Evolutionary conservation across 495 filamentous ascomycete species (phyloP), one percentile per base, ranked within the genome.

Genomic region (Aspergillus bertholletiae): DNA sequence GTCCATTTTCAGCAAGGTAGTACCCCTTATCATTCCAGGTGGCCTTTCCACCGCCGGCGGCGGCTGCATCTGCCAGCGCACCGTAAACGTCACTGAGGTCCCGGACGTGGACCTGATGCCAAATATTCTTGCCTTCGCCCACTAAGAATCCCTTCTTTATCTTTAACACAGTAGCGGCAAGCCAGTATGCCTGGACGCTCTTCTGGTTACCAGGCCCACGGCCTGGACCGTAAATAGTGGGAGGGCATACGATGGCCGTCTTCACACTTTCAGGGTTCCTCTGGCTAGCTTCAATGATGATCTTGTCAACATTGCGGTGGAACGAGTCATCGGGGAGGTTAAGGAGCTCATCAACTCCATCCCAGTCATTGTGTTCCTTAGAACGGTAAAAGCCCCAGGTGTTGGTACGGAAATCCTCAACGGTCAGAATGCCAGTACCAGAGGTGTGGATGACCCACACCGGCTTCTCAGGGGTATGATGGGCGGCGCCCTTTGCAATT

Each of bases 11-110:
- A 32, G 80, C 78, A 54, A 92, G 81, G 67, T 88, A 93, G 66
- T 94, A 92, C 2, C 82, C 89, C 59, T 87, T 76, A 8, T 77
- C 71, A 7, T 85, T 86, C 83, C 89, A 96, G 13, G 88, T 84
- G 34, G 88, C 87, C 21, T 81, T 73, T 7, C 78, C 77, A 9
- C 80, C 83, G 15, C 79, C 80, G 7, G 61, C 64, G 1, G 80
- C 71, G 6, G 87, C 88, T 5, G 85, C 85, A 48, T 89, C 86
- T 8, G 84, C 83, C 28, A 92, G 74, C 6, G 74, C 67, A 4
- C 87, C 66, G 64, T 84, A 92, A 22, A 89, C 68, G 23, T 80
- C 76, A 54, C 80, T 81, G 15, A 95, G 71, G 66, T 95, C 89
- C 18, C 83, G 76, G 18, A 95, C 74, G 65, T 92, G 83, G 37